Evolutionary conservation across 2,329 filamentous ascomycete species (phyloP), one percentile per base, ranked within the genome.

Genomic region (Fusarium sambucinum): DNA sequence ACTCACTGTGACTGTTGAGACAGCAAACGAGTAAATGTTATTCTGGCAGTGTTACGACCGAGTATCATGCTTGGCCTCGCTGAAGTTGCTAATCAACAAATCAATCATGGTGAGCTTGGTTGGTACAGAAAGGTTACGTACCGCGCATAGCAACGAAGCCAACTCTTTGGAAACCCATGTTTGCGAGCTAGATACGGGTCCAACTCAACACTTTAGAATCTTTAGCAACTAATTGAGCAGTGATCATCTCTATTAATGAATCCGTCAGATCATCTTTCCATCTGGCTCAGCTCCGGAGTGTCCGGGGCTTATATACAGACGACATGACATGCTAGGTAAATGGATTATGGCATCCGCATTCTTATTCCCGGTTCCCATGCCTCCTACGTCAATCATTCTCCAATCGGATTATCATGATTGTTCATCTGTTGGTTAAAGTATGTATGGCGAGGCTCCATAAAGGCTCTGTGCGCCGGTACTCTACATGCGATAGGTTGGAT

Each of bases 1-100:
- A 37, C 42, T 32, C 33, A 47, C 25, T 50, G 25, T 14, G 57
- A 16, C n/a, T 67, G 23, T n/a, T 67, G 63, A 2, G 63, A 67
- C 11, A 67, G 11, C 0, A 58, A 21, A 13, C 57, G 63, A 19
- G 33, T 7, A 2, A 38, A 16, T 16, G 33, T 17, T 13, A 46
- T 19, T 19, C 33, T 47, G 5, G 29, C 2, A 29, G 25, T 19
- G 7, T 33, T 53, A 3, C 33, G 21, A 8, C 13, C 41, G 32
- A 63, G 10, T 5, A 50, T 37, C 32, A 21, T 7, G 19, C 41
- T 44, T 5, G 47, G 57, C 6, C 41, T 27, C 14, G 13, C 16
- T 16, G 21, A 19, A 19, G 14, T 47, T 63, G 44, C 37, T 25
- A 3, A 27, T 6, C 3, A 3, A 6, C 16, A 9, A 12, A n/a